A percentile compares a stretch with the other conserved stretches of the same genome.
Evolutionary conservation across 2,329 filamentous ascomycete species (phyloP).

Genomic region (Exophiala sp.): DNA sequence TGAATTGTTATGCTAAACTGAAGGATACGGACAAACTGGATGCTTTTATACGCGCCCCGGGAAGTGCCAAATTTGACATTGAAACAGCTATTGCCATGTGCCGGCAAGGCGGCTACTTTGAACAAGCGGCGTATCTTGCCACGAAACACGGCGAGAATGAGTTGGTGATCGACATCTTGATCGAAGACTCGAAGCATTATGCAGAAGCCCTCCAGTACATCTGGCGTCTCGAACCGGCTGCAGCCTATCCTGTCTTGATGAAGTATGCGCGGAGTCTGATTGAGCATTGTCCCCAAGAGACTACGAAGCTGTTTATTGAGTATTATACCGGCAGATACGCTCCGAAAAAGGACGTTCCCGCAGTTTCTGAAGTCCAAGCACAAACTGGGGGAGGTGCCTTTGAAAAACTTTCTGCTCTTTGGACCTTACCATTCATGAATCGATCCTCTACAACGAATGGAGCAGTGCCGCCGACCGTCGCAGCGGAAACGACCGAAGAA

Average conservation of each 20-base stretch:
- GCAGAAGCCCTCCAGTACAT: slow-evolving; percentile 86
- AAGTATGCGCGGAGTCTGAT: slow-evolving; percentile 91
- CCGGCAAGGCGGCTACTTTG: slow-evolving; percentile 91
- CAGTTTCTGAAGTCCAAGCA: slow-evolving; percentile 45
- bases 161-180: slow-evolving; percentile 88
- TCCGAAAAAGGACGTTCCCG: slow-evolving; percentile 63
- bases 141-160: slow-evolving; percentile 92
- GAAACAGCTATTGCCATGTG: slow-evolving; percentile 98
- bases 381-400: slow-evolving; percentile 68
- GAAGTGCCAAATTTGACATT: slow-evolving; percentile 91
- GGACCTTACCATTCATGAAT: slow-evolving; percentile 83
- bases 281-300: slow-evolving; percentile 76
- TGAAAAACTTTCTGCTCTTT: slow-evolving; percentile 77
- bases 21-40: slow-evolving; percentile 97
- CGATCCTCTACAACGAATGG: slow-evolving; percentile 55
- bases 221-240: slow-evolving; percentile 75
- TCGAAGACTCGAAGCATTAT: slow-evolving; percentile 92
- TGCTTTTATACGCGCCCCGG: slow-evolving; percentile 92
- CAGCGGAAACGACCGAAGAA: slow-evolving; percentile 29
- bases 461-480: slow-evolving; percentile 49
- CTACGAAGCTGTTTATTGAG: slow-evolving; percentile 84
- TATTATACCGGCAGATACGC: slow-evolving; percentile 87
- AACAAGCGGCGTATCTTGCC: slow-evolving; percentile 93
- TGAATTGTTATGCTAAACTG: slow-evolving; percentile 97
- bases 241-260: slow-evolving; percentile 84